Percentiles rank a stretch among this genome's conserved stretches.
These are phyloP conservation scores for Xylariaceae sp. DNA, from an alignment of 2,329 filamentous ascomycete species.

Conservation along the genomic window DNA sequence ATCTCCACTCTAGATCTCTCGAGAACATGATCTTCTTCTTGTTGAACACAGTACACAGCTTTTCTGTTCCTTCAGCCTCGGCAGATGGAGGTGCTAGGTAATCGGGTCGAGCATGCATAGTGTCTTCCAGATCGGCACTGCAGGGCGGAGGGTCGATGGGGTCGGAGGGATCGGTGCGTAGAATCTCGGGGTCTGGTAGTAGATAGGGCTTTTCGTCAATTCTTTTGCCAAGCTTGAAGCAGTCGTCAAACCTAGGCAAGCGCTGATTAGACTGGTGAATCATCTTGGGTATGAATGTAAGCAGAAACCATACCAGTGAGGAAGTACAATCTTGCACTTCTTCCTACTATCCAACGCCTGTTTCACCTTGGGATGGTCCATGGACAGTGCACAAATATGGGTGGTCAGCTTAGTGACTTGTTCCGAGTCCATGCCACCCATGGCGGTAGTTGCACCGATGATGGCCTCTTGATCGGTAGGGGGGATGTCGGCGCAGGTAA, in stretches of 20 bases:
- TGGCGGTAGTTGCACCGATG: slow-evolving; percentile 79
- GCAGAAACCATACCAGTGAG: slow-evolving; percentile 78
- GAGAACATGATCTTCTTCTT: slow-evolving; percentile 75
- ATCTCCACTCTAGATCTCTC: slow-evolving; percentile 66
- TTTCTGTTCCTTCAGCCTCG: slow-evolving; percentile 33
- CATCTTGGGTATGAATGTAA: too few species aligned
- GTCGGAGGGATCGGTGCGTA: slow-evolving; percentile 56
- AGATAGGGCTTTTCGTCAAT: slow-evolving; percentile 86
- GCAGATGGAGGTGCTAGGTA: slow-evolving; percentile 42
- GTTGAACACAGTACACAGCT: slow-evolving; percentile 69
- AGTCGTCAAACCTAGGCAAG: slow-evolving; percentile 95
- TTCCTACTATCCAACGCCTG: slow-evolving; percentile 61
- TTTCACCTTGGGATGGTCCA: slow-evolving; percentile 69
- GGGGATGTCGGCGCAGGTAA: slow-evolving; percentile 82
- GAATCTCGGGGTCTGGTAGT: slow-evolving; percentile 79
- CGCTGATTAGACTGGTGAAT: too few species aligned
- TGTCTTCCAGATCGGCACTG: slow-evolving; percentile 63
- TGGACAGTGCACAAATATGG: slow-evolving; percentile 78
- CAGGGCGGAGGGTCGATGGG: slow-evolving; percentile 50
- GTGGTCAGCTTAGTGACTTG: slow-evolving; percentile 72
- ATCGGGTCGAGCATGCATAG: slow-evolving; percentile 49
- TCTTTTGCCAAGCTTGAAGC: slow-evolving; percentile 83
- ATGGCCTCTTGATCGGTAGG: slow-evolving; percentile 87
- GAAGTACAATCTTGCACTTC: slow-evolving; percentile 78
- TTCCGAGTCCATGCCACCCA: slow-evolving; percentile 78